Evolutionary conservation across 139 green algal species (phyloP), one percentile per base, ranked within the genome.

Genomic region (Coelastrella sp.): DNA sequence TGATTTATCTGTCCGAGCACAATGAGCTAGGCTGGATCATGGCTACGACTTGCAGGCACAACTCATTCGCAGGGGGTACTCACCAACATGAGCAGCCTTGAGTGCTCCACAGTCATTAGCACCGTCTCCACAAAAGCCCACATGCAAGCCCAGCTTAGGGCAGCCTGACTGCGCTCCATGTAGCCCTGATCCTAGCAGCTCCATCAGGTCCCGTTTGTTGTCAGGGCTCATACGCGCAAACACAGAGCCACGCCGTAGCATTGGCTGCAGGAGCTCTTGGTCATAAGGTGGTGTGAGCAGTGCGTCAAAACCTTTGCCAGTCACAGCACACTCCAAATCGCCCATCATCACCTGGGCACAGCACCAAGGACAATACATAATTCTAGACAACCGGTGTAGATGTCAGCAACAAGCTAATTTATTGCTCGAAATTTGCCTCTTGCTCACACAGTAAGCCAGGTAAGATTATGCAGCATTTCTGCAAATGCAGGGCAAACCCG

Each of bases 71-170:
- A n/a, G 30, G 8, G 7, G 1, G 25, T 27, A 43, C 77, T 75
- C 40, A 84, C 78, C 91, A 63, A 94, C 91, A 53, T 91, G 88
- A 15, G 88, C 88, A 7, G 90, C 90, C 83, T 92, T 92, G 48
- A 94, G 91, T 25, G 91, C 91, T 2, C 88, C 89, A 27, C 86
- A 89, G 85, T 94, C 91, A 78, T 94, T 94, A 9, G 91, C 89
- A 8, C 91, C 91, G 53, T 94, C 91, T 0, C 91, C 91, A 51
- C 89, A 93, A 72, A 94, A 94, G 50, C 88, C 92, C 48, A 93
- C 92, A 38, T 89, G 73, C 72, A 92, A 71, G n/a, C 90, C 90
- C 81, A 93, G 85, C 37, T 86, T 60, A 27, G 83, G 83, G n/a
- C 73, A 83, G 32, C 17, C 75, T 13, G 78, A 27, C 30, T 51